Conservation (phyloP, 768 basidiomycete species). For the Podaxis pistillaris region DNA sequence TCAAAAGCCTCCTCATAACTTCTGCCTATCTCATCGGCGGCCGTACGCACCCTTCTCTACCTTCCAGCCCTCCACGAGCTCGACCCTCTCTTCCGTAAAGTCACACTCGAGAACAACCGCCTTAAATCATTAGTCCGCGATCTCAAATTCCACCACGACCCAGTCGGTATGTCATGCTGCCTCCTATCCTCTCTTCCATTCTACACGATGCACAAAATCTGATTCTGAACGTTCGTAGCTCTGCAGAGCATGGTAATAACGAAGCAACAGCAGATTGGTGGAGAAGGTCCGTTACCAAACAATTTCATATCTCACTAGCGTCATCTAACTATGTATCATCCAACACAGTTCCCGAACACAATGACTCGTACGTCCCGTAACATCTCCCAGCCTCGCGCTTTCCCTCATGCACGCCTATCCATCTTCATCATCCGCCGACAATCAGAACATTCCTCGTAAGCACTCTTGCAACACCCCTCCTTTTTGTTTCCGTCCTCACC, state of each 20-base stretch:
- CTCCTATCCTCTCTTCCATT: neutral
- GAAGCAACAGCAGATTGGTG: slow-evolving; percentile 92
- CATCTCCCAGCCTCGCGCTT: slow-evolving; percentile 2
- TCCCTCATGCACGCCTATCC: neutral
- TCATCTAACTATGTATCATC: neutral
- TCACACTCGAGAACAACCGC: slow-evolving; percentile 77
- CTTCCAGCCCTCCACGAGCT: slow-evolving; percentile 74
- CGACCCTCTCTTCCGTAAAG: slow-evolving; percentile 76
- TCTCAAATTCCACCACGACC: slow-evolving; percentile 81
- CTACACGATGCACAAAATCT: neutral
- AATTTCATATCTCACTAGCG: neutral
- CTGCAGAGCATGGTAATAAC: slow-evolving; percentile 95
- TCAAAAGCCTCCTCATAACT: slow-evolving; percentile 2
- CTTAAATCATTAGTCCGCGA: slow-evolving; percentile 72
- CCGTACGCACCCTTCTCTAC: neutral
- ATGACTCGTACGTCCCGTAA: slow-evolving; percentile 73
- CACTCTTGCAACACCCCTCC: neutral
- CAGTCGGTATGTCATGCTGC: slow-evolving; percentile 55
- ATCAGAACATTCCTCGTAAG: slow-evolving; percentile 72
- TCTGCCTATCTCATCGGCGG: neutral
- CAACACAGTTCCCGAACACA: slow-evolving; percentile 78
- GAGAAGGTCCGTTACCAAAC: slow-evolving; percentile 60
- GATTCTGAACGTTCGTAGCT: slow-evolving; percentile 39
- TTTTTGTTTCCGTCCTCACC: slow-evolving; percentile 2
- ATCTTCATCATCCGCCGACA: neutral